Evolutionary conservation across 257 asterid genomes (phyloP).

Genomic region (Fraxinus americana): DNA sequence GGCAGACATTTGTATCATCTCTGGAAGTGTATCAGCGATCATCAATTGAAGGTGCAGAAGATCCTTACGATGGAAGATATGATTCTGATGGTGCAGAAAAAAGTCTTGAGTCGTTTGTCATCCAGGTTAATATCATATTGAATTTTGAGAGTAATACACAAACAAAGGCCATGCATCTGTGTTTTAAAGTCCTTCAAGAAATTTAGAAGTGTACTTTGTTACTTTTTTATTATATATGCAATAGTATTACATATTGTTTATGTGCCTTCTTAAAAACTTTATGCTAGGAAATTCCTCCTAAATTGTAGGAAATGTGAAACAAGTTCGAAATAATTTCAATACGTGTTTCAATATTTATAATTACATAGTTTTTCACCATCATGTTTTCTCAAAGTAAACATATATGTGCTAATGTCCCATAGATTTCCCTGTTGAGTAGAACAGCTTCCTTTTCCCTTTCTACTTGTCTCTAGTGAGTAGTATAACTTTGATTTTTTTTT

Average conservation of each 20-base stretch:
- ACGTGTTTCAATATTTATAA: background rate
- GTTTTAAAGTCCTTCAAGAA: background rate
- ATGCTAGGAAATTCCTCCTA: background rate
- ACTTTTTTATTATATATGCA: background rate
- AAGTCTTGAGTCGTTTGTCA: conserved; percentile 86
- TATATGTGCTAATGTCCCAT: background rate
- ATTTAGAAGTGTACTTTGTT: background rate
- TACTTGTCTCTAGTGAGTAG: background rate
- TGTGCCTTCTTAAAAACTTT: background rate
- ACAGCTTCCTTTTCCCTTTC: background rate
- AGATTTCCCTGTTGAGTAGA: background rate
- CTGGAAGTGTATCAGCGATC: conserved; percentile 76
- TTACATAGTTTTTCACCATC: background rate
- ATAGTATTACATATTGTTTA: background rate
- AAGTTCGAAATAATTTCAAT: background rate
- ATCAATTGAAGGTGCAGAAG: conserved; percentile 76
- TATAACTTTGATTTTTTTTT: background rate
- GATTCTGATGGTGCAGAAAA: conserved; percentile 94
- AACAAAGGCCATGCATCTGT: background rate
- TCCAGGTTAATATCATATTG: conserved; percentile 59
- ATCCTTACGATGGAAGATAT: conserved; percentile 90
- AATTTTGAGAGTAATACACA: background rate
- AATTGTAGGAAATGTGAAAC: background rate
- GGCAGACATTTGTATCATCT: conserved; percentile 91
- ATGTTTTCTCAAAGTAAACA: background rate